These are phyloP conservation scores for Penicillium sp. DNA, from an alignment of 2,329 filamentous ascomycete genomes.

Conservation along the genomic window DNA sequence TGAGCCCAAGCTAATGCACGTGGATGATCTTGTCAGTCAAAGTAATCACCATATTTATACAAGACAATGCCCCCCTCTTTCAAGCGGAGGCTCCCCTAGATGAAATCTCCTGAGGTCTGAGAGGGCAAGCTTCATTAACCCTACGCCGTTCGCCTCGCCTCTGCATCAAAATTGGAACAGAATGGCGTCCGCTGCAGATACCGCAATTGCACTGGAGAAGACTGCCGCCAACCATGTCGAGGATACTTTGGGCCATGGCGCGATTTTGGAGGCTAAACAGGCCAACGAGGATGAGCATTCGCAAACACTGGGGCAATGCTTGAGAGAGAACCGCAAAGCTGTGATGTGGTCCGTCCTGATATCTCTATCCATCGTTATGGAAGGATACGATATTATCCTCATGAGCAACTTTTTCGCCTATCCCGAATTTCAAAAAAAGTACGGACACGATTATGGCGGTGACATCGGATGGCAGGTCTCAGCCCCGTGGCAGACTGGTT, in stretches of 20 bases:
- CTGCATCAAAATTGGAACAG: neutral
- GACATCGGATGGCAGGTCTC: constrained; percentile 42
- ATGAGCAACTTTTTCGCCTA: constrained; percentile 54
- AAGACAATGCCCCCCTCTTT: neutral
- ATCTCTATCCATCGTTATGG: constrained; percentile 54
- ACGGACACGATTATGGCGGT: constrained; percentile 17
- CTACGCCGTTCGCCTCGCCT: too few relatives aligned
- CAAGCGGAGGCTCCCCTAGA: neutral
- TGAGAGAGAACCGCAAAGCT: constrained; percentile 27
- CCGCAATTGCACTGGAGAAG: constrained; percentile 25
- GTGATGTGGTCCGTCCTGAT: constrained; percentile 42
- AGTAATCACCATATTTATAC: constrained; percentile 11
- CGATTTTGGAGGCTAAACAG: constrained; percentile 23
- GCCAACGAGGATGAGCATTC: constrained; percentile 23
- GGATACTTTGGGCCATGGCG: constrained; percentile 26
- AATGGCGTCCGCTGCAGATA: constrained; percentile 14
- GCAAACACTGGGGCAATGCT: constrained; percentile 18
- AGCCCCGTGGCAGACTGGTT: constrained; percentile 62
- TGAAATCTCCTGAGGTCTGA: neutral
- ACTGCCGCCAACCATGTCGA: constrained; percentile 28
- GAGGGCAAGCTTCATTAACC: neutral
- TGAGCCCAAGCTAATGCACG: constrained; percentile 5
- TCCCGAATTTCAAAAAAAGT: constrained; percentile 45
- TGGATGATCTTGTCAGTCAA: neutral
- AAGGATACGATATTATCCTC: constrained; percentile 56